These are phyloP conservation scores for Rhodocollybia butyracea DNA, from an alignment of 768 basidiomycete genomes.

Conservation along the genomic window DNA sequence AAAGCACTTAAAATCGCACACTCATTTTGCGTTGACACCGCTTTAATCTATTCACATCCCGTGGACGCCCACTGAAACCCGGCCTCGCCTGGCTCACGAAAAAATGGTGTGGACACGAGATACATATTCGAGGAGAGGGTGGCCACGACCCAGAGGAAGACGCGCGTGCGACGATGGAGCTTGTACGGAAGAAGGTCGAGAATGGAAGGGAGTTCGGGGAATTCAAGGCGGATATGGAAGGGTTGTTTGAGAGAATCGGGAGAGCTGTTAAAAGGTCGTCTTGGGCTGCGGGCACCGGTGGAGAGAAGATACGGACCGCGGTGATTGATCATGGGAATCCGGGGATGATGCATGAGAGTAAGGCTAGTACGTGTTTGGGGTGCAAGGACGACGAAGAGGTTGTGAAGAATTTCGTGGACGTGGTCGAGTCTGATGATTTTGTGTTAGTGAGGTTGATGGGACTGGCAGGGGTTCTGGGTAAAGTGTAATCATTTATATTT, in stretches of 20 bases:
- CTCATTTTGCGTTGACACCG: conserved; percentile 88
- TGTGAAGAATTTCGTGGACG: conserved; percentile 60
- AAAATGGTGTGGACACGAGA: conserved; percentile 88
- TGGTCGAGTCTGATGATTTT: conserved; percentile 69
- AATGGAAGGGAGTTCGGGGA: conserved; percentile 81
- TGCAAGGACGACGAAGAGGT: conserved; percentile 81
- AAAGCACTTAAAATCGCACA: conserved; percentile 85
- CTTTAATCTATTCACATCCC: conserved; percentile 90
- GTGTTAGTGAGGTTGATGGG: conserved; percentile 82
- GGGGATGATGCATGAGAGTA: conserved; percentile 77
- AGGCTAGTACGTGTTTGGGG: conserved; percentile 71
- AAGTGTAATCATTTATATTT: too few relatives aligned
- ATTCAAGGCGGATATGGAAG: conserved; percentile 80
- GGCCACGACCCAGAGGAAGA: conserved; percentile 97
- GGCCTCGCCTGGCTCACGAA: conserved; percentile 96
- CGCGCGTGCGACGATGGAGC: conserved; percentile 81
- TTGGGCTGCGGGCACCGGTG: conserved; percentile 14
- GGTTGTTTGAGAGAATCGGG: conserved; percentile 83
- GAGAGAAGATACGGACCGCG: conserved; percentile 48
- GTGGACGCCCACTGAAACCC: conserved; percentile 90
- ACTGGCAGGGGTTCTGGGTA: conserved; percentile 79
- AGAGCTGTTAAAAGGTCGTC: conserved; percentile 37
- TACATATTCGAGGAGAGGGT: conserved; percentile 79
- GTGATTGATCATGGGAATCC: conserved; percentile 89
- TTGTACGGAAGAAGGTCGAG: conserved; percentile 78